Base-by-base conservation (phyloP, 257 asterid genomes). In the Nemophila menziesii region DNA sequence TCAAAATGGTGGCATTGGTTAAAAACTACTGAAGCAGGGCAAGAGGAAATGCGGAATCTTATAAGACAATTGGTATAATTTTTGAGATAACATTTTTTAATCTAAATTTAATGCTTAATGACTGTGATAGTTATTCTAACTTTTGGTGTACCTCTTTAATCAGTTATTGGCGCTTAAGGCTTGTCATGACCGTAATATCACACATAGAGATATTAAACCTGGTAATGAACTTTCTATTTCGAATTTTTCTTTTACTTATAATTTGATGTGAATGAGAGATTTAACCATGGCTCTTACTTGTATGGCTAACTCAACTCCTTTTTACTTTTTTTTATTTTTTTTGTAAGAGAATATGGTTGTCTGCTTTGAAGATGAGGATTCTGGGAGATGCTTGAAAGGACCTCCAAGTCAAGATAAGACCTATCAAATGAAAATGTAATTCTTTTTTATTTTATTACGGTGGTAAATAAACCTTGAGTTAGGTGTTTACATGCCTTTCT, bases 1-100 rank as follows among this genome's bases (percentile, higher is more conserved):
- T 89, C 98, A 68, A 78, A 72, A 55, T 89, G 98, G 98, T 89
- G 98, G 98, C 78, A 76, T 58, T 74, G 94, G 98, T 65, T 89
- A 70, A 89, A 73, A 78, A 76, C 81, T 54, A 81, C 96, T 29
- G 79, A 80, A 65, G 81, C 87, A 62, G 98, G 98, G 49, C 75
- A 67, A 61, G 81, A 74, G 68, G 94, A 80, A 81, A 70, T 81
- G 70, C 82, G 89, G 47, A 72, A 67, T 66, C 73, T 89, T 44
- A 74, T 89, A 70, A 51, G 75, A 70, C 98, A 89, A 68, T 69
- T 89, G 86, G 98, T 89, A 84, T 50, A 77, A 56, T 38, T 24
- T 20, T 12, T 38, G 13, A 19, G 20, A 2, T 14, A 22, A 41
- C 9, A 1, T 41, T 10, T 12, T 41, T 40, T 16, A 1, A 12